Evolutionary conservation across 2,329 filamentous ascomycete species (phyloP), one percentile per base, ranked within the genome.

Genomic region (Leptosphaerulina australis): DNA sequence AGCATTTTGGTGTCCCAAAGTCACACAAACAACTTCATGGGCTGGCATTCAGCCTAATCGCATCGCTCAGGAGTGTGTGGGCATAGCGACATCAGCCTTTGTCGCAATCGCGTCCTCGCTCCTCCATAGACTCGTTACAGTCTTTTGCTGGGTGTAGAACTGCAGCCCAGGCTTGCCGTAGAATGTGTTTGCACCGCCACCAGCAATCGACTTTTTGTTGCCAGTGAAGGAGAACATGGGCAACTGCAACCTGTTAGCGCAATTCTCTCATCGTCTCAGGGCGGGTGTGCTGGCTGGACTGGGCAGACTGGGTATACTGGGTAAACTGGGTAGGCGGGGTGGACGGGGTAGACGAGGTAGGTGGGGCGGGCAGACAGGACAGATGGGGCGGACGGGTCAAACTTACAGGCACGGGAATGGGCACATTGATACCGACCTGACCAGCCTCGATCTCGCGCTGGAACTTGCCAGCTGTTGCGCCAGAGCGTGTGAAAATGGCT

Each of bases 101-200:
- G 86, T 88, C 46, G 85, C 87, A 38, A 94, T 83, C 0, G 91
- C 92, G 77, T 97, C 92, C 67, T 92, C 86, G 54, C 83, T 85
- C 68, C 85, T 85, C 94, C 94, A 99, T 71, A 95, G 77, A 60
- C 90, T 88, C 44, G 94, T 99, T 38, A 99, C 94, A 2, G 94
- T 99, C 88, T 99, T 97, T 70, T 89, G 83, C 78, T 97, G 94
- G 3, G 94, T 99, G 76, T 96, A 97, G 72, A 99, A 99, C 70
- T 89, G 87, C 71, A 99, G 76, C 18, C 93, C 94, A 0, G 91
- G 90, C 75, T 90, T 88, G 60, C 94, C 94, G 76, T 99, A 99
- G 73, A 99, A 97, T 12, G 91, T 96, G 77, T 84, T 96, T 28
- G 90, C 88, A 54, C 94, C 93, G 43, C 92, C 92, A 45, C 93